Percentiles rank a stretch among this genome's conserved stretches.
Evolutionary conservation across 345 rosid genomes (phyloP).

Genomic region (Aquilaria malaccensis): DNA sequence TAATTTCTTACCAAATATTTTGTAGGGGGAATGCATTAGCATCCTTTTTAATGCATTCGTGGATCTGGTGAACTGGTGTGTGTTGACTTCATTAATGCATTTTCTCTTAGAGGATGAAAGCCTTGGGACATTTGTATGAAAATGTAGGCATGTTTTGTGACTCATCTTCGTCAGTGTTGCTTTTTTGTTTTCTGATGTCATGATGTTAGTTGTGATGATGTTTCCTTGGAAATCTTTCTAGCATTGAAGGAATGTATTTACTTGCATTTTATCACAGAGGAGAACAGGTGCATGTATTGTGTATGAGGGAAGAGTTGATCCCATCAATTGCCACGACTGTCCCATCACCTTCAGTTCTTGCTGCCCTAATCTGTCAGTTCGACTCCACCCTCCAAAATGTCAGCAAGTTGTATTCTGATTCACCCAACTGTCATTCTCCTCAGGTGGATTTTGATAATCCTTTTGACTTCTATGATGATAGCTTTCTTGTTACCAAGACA

Average conservation of each 20-base stretch:
- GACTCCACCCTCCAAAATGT: constrained; percentile 79
- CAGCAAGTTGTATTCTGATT: constrained; percentile 56
- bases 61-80: too few relatives aligned
- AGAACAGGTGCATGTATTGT: constrained; percentile 80
- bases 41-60: too few relatives aligned
- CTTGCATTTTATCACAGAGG: constrained; percentile 48
- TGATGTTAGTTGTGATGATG: constrained; percentile 16
- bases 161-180: background rate
- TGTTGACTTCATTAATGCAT: too few relatives aligned
- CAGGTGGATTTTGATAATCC: constrained; percentile 70
- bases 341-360: constrained; percentile 71
- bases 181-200: background rate
- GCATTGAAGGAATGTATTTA: constrained; percentile 20
- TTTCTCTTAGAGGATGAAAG: too few relatives aligned
- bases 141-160: too few relatives aligned
- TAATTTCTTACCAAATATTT: too few relatives aligned
- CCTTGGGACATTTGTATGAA: too few relatives aligned
- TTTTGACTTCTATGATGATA: constrained; percentile 76
- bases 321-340: constrained; percentile 80
- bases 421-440: constrained; percentile 33
- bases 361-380: constrained; percentile 53
- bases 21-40: too few relatives aligned
- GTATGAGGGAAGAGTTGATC: constrained; percentile 79
- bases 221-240: constrained; percentile 13
- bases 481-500: constrained; percentile 63